phyloP scores from a whole-genome alignment of 495 filamentous ascomycete genomes.

The Xylaria scruposa region DNA sequence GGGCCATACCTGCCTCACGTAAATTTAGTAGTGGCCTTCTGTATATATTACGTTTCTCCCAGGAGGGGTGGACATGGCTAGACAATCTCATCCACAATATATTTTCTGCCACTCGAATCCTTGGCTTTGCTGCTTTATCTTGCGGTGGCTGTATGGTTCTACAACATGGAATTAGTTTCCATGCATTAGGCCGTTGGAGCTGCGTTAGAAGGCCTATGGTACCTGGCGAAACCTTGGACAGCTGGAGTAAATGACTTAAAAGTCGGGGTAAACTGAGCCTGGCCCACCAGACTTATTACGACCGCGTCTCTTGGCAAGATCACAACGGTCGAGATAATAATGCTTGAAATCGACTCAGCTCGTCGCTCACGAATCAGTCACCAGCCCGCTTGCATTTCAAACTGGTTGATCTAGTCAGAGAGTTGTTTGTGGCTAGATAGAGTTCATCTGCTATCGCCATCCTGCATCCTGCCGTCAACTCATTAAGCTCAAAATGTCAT shows the following conservation, averaged over 20 bases:
- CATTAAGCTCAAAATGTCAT: not conserved
- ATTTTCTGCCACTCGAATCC: too few species aligned
- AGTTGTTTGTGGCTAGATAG: not conserved
- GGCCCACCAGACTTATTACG: not conserved
- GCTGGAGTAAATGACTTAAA: not conserved
- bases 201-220: conserved; percentile 13
- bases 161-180: conserved; percentile 7
- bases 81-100: too few species aligned
- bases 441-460: not conserved
- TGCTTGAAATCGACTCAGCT: conserved; percentile 5
- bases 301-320: not conserved
- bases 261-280: conserved; percentile 18
- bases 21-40: too few species aligned
- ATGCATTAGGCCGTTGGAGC: conserved; percentile 7
- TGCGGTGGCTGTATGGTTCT: too few species aligned
- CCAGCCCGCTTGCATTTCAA: conserved; percentile 5
- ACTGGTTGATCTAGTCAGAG: not conserved
- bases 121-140: too few species aligned
- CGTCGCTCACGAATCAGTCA: conserved; percentile 9
- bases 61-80: too few species aligned
- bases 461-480: not conserved
- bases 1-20: too few species aligned
- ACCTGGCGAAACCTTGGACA: not conserved
- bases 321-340: not conserved
- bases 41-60: too few species aligned